Evolutionary conservation across 1,139 yeast genomes (phyloP).

Genomic region (Magnusiomyces magnusii): DNA sequence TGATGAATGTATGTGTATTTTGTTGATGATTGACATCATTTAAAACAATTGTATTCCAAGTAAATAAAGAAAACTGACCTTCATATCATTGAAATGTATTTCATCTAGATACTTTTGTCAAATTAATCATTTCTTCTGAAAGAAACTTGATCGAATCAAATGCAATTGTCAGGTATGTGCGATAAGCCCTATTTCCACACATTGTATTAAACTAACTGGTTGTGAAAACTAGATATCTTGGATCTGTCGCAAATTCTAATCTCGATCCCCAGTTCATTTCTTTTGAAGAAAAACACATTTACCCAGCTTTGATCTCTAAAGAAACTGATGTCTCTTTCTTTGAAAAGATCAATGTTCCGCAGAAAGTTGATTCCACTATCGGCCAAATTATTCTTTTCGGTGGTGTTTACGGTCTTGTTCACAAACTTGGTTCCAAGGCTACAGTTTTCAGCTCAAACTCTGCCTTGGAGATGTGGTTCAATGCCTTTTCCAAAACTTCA

Average conservation of each 20-base stretch:
- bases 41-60: background rate
- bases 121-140: constrained; percentile 1
- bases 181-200: constrained; percentile 23
- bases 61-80: background rate
- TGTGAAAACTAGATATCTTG: constrained; percentile 27
- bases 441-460: constrained; percentile 1
- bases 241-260: constrained; percentile 27
- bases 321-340: constrained; percentile 2
- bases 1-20: background rate
- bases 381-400: constrained; percentile 18
- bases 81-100: background rate
- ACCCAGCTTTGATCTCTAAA: constrained; percentile 18
- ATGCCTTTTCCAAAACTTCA: constrained; percentile 16
- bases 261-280: constrained; percentile 24
- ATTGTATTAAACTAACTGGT: constrained; percentile 4
- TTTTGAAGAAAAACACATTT: constrained; percentile 19
- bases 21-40: background rate
- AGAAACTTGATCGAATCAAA: constrained; percentile 55
- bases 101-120: background rate
- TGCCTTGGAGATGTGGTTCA: constrained; percentile 12
- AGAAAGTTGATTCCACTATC: constrained; percentile 25
- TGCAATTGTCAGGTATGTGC: constrained; percentile 68
- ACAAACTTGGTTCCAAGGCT: constrained; percentile 12
- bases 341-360: constrained; percentile 5
- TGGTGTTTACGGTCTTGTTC: constrained; percentile 15